Evolutionary conservation across 306 rosid species (phyloP).

Genomic region (Clitoria ternatea): DNA sequence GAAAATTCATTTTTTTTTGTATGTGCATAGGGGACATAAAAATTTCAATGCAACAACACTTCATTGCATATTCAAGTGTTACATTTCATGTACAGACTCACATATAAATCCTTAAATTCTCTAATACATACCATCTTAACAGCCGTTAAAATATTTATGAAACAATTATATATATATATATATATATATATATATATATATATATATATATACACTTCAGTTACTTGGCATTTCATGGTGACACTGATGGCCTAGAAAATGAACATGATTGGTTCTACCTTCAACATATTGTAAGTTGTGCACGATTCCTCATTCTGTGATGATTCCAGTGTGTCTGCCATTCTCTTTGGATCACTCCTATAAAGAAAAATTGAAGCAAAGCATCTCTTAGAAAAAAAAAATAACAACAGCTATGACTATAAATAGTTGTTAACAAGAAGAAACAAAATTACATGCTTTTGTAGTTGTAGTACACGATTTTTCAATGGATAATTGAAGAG

Average conservation of each 20-base stretch:
- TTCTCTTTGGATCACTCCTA: slow-evolving; percentile 65
- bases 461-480: slow-evolving; percentile 5
- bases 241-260: not conserved
- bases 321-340: slow-evolving; percentile 39
- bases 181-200: no score
- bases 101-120: no score
- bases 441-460: not conserved
- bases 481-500: not conserved
- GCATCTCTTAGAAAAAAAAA: not conserved
- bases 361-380: slow-evolving; percentile 12
- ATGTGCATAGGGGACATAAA: not conserved
- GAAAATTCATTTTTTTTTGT: not conserved
- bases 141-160: no score
- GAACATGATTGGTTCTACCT: slow-evolving; percentile 37
- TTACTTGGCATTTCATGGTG: not conserved
- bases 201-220: not conserved
- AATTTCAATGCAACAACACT: not conserved
- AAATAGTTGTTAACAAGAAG: not conserved
- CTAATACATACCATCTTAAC: no score
- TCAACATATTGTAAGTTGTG: slow-evolving; percentile 78
- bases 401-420: not conserved
- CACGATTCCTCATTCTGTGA: slow-evolving; percentile 74
- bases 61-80: not conserved
- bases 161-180: no score
- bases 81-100: not conserved